Percentiles rank a stretch among this genome's conserved stretches.
These are phyloP conservation scores for Osmozyma mogii DNA, from an alignment of 805 yeast species.

Conservation along the genomic window DNA sequence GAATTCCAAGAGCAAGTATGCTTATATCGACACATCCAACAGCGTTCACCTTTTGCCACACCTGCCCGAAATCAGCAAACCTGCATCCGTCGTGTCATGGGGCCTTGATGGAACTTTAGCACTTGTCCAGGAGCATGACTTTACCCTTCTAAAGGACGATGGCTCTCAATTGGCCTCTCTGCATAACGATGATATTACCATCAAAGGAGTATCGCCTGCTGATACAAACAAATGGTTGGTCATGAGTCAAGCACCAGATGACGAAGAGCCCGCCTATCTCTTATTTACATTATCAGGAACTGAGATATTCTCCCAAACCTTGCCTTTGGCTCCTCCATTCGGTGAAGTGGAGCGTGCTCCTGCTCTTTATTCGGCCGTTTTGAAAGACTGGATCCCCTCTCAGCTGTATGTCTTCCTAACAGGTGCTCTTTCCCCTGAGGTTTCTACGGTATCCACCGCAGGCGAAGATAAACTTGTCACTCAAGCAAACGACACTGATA, in stretches of 20 bases:
- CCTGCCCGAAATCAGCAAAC: background rate
- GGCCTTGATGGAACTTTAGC: background rate
- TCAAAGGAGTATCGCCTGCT: conserved; percentile 11
- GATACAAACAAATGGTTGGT: conserved; percentile 14
- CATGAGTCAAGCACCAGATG: conserved; percentile 8
- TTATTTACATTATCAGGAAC: conserved; percentile 3
- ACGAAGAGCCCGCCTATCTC: conserved; percentile 5
- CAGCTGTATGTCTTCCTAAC: conserved; percentile 36
- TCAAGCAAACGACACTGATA: conserved; percentile 59
- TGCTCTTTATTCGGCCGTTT: conserved; percentile 33
- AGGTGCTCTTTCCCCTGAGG: conserved; percentile 59
- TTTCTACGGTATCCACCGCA: conserved; percentile 30
- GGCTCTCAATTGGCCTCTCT: conserved; percentile 8
- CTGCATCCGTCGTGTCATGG: background rate
- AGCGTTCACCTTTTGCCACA: background rate
- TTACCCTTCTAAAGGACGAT: too few relatives aligned
- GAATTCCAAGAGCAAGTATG: conserved; percentile 6
- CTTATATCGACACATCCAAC: conserved; percentile 9
- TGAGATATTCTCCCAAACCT: conserved; percentile 16
- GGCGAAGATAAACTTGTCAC: conserved; percentile 18
- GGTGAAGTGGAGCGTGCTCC: conserved; percentile 42
- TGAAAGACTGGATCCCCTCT: conserved; percentile 34
- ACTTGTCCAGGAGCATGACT: too few relatives aligned
- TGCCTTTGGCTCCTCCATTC: conserved; percentile 45
- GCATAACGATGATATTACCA: conserved; percentile 10